Base-by-base conservation (phyloP, 345 rosid genomes). In the Anacardium occidentale region DNA sequence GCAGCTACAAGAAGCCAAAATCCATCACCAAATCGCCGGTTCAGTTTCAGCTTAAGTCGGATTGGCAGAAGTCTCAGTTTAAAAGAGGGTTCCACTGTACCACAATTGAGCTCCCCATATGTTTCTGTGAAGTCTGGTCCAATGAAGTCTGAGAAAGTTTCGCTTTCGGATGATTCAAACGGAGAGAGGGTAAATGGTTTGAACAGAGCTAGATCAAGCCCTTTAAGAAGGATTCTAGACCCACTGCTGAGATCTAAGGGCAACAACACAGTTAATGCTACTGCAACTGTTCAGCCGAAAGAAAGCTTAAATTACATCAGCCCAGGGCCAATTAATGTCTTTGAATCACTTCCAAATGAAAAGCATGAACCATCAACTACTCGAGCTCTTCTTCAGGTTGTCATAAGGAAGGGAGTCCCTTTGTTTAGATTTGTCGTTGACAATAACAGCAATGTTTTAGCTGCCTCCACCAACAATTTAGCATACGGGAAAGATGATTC, bases 21-120 rank as follows among this genome's bases (percentile, higher is more conserved):
- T 52, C 73, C 69, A 21, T 85, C 96, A 62, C 88, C 96, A 57
- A 87, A 78, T 78, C 85, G 85, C 56, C 83, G 97, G 62, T 89
- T 88, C 79, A 89, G 96, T 86, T 89, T 91, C 76, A 92, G 90
- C 85, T 82, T 94, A 32, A 81, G 92, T 64, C 85, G 83, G 74
- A 78, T 88, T 80, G 78, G 87, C 69, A 88, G 87, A 81, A 95
- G 97, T 83, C 85, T 89, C 79, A 92, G 91, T 62, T 83, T 81
- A 44, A 95, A 83, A 73, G 99, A 92, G 56, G 84, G 85, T 71
- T 77, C 87, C 70, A 29, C 82, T 24, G 77, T 74, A 69, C 86
- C 84, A 59, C 84, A 78, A 64, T 61, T 83, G 76, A 85, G 69
- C 76, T 80, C 89, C 58, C 52, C 79, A 37, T 74, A 82, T 75